A percentile compares a stretch with the other conserved stretches of the same genome.
Conservation (phyloP, 164 flowering plant genomes). For the Akebia trifoliata region DNA sequence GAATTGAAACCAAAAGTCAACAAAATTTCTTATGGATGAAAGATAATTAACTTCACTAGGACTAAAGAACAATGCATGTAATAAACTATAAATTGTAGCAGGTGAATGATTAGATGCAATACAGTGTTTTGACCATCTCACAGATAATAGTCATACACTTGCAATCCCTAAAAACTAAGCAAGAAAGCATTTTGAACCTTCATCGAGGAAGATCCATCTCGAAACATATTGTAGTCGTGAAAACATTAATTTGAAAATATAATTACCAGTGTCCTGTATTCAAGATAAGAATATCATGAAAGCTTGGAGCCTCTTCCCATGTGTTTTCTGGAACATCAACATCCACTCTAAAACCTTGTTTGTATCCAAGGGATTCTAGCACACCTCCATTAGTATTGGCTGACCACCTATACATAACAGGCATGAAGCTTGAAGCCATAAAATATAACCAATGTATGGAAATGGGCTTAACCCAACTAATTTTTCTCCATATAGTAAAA, state of each 20-base stretch:
- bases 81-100: too few species aligned
- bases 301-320: constrained; percentile 77
- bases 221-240: neutral
- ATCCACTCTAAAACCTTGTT: constrained; percentile 86
- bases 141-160: neutral
- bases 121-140: too few species aligned
- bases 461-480: neutral
- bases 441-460: neutral
- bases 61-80: too few species aligned
- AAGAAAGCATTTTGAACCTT: neutral
- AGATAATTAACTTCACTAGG: neutral
- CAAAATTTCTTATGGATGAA: neutral
- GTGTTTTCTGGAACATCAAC: constrained; percentile 88
- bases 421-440: constrained; percentile 1
- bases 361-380: constrained; percentile 82
- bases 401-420: constrained; percentile 58
- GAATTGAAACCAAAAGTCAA: constrained; percentile 4
- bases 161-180: neutral
- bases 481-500: neutral
- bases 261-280: constrained; percentile 98
- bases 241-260: neutral
- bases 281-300: constrained; percentile 77
- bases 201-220: neutral
- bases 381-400: constrained; percentile 52
- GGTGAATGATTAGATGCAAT: too few species aligned